These are phyloP conservation scores for Phallus indusiatus DNA, from an alignment of 768 basidiomycete genomes.

Conservation along the genomic window DNA sequence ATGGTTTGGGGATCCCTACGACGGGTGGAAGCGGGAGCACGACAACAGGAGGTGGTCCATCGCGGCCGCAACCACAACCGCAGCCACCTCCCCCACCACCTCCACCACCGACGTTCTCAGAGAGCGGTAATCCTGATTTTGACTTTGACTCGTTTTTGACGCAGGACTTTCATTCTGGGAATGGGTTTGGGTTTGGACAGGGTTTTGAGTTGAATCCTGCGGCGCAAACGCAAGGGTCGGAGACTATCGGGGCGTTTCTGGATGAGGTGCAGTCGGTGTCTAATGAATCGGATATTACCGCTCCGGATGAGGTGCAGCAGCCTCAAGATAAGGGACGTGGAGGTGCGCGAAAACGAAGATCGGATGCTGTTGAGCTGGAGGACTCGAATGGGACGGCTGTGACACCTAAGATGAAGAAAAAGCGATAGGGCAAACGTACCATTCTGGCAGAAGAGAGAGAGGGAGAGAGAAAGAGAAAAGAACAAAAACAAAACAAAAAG, in stretches of 20 bases:
- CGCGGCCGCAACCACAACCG: not conserved
- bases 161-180: slow-evolving; percentile 5
- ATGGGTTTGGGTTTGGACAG: not conserved
- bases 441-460: no score
- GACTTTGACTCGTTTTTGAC: slow-evolving; percentile 7
- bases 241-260: slow-evolving; percentile 6
- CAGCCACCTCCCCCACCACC: no score
- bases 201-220: not conserved
- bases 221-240: not conserved
- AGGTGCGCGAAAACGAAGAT: not conserved
- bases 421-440: no score
- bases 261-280: slow-evolving; percentile 8
- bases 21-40: no score
- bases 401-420: no score
- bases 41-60: not conserved
- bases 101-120: not conserved
- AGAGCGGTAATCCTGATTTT: slow-evolving; percentile 1
- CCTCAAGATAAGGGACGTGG: not conserved
- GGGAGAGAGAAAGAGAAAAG: not conserved
- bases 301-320: not conserved
- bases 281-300: slow-evolving; percentile 5
- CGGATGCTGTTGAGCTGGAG: not conserved
- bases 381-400: no score
- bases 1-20: no score
- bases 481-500: not conserved